Evolutionary conservation across 2,329 filamentous ascomycete species (phyloP).

Genomic region (Fusarium udum): DNA sequence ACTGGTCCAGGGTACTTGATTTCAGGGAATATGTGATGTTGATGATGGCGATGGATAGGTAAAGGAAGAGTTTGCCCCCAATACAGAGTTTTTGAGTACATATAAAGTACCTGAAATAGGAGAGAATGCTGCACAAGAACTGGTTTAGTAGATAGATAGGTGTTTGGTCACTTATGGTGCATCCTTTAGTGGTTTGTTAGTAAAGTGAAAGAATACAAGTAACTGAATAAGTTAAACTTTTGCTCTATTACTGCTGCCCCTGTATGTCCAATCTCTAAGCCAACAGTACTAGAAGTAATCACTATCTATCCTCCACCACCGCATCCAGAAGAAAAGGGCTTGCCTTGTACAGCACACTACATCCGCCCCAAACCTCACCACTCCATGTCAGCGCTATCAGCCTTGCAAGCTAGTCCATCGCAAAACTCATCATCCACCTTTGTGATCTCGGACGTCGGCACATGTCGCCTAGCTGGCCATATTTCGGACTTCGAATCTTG

Average conservation of each 20-base stretch:
- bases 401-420: not conserved
- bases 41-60: not conserved
- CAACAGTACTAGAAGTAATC: not conserved
- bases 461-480: not conserved
- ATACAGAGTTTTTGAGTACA: not conserved
- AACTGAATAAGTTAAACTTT: rapidly evolving
- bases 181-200: rapidly evolving
- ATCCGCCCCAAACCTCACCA: not conserved
- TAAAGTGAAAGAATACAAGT: rapidly evolving
- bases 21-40: no score
- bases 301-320: not conserved
- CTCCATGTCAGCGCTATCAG: not conserved
- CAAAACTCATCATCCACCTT: not conserved
- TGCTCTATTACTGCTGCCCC: rapidly evolving
- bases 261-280: rapidly evolving
- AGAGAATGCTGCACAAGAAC: rapidly evolving
- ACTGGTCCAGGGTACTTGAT: not conserved
- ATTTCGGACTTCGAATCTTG: not conserved
- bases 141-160: rapidly evolving
- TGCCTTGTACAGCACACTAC: no score
- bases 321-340: rapidly evolving
- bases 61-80: not conserved
- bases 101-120: not conserved
- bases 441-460: not conserved
- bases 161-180: rapidly evolving